Evolutionary conservation across 208 protist genomes (phyloP).

Genomic region (Wallacemonas sp.): DNA sequence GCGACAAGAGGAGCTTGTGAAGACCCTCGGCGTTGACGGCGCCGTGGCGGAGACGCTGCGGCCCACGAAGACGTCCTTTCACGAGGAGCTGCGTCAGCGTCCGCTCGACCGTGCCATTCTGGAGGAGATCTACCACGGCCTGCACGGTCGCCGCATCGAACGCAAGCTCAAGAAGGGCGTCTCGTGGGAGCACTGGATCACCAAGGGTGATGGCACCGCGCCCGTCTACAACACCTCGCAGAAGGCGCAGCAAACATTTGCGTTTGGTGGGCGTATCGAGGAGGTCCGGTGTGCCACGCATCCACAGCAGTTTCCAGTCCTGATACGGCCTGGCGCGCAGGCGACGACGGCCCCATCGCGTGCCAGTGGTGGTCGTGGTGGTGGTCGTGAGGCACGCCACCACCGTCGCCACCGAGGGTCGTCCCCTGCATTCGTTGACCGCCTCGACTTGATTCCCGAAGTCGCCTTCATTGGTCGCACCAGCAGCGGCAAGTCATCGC

Average conservation of each 20-base stretch:
- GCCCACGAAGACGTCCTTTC: slow-evolving; percentile 62
- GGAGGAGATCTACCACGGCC: slow-evolving; percentile 88
- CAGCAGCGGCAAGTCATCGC: slow-evolving; percentile 82
- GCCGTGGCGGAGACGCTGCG: slow-evolving; percentile 73
- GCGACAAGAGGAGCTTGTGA: slow-evolving; percentile 64
- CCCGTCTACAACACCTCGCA: slow-evolving; percentile 78
- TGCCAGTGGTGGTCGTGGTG: not conserved
- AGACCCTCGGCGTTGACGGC: slow-evolving; percentile 77
- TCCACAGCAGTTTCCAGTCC: slow-evolving; percentile 64
- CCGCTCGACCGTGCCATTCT: slow-evolving; percentile 85
- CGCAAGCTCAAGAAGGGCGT: slow-evolving; percentile 82
- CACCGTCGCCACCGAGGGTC: not conserved
- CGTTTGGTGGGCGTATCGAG: slow-evolving; percentile 71
- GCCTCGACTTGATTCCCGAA: slow-evolving; percentile 58
- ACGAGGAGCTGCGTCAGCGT: slow-evolving; percentile 64
- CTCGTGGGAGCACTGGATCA: slow-evolving; percentile 91
- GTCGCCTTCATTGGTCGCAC: slow-evolving; percentile 89
- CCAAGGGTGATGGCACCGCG: slow-evolving; percentile 87
- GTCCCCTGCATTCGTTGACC: not conserved
- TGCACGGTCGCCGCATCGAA: slow-evolving; percentile 85
- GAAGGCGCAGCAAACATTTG: slow-evolving; percentile 88
- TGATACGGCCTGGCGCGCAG: slow-evolving; percentile 13
- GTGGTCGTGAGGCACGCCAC: not conserved
- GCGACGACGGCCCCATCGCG: not conserved
- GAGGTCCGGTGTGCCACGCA: slow-evolving; percentile 54